Conservation (phyloP, 148 eudicot species). For the Spergularia marina region DNA sequence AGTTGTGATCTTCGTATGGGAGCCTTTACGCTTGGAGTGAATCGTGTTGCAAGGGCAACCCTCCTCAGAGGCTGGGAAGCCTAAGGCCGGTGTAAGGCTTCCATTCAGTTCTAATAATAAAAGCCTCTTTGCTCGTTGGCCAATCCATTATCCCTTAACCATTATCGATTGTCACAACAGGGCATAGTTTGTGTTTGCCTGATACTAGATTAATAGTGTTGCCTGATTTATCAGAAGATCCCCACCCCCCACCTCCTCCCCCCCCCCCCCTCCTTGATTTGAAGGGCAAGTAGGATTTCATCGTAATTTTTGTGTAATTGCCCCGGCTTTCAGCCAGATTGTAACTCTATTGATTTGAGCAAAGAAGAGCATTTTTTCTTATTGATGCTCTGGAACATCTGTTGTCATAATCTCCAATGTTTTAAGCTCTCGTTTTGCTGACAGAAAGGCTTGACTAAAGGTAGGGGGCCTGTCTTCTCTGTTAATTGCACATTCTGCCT, state of each 20-base stretch:
- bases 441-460: too few relatives aligned
- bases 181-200: neutral
- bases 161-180: neutral
- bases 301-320: slow-evolving; percentile 9
- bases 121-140: neutral
- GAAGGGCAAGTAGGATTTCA: neutral
- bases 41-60: slow-evolving; percentile 96
- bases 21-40: slow-evolving; percentile 86
- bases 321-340: slow-evolving; percentile 20
- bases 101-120: neutral
- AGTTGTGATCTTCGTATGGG: slow-evolving; percentile 96
- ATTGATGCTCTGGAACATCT: neutral
- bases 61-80: slow-evolving; percentile 98
- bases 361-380: neutral
- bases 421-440: too few relatives aligned
- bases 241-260: neutral
- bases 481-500: too few relatives aligned
- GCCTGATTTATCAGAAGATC: slow-evolving; percentile 1
- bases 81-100: slow-evolving; percentile 24
- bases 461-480: too few relatives aligned
- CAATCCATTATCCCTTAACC: neutral
- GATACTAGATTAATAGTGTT: neutral
- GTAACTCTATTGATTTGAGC: slow-evolving; percentile 19
- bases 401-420: too few relatives aligned
- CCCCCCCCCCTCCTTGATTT: slow-evolving; percentile 5